Base-by-base conservation (phyloP, 257 asterid genomes). In the Fraxinus cuspidata region DNA sequence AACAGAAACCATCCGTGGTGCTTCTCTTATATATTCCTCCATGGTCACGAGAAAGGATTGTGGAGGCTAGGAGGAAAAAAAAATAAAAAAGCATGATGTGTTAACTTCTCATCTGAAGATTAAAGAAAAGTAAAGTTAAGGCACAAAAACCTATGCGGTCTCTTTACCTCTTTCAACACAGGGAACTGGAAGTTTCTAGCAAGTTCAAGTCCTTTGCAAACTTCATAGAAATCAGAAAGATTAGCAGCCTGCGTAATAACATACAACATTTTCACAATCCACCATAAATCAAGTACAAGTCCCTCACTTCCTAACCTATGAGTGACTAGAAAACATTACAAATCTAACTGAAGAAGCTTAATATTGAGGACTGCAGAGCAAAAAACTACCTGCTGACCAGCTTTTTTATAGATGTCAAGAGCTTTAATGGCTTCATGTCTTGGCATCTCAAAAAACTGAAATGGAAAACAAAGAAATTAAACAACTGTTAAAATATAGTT, bases 361-460 rank as follows among this genome's bases (percentile, higher is more conserved):
- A 68, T 38, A 56, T 40, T 35, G 72, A 78, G 65, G 47, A 34
- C 40, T 15, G 29, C 31, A 44, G 74, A 56, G 77, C 60, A 77
- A 76, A 76, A 81, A 34, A 72, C 65, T 74, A 96, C 99, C 99
- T 93, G 99, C 90, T 92, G 97, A 74, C 99, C 98, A 82, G 99
- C 99, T 86, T 94, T 88, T 86, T 86, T 96, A 82, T 96, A 96
- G 78, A 93, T 91, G 80, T 92, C 99, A 40, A 92, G 96, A 82
- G 99, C 97, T 79, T 92, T 90, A 28, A 93, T 85, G 65, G 99
- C 99, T 88, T 96, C 99, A 83, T 96, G 99, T 83, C 96, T 90
- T 65, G 97, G 96, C 99, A 96, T 96, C 94, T 96, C 99, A 83
- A 96, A 96, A 88, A 96, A 96, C 99, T 93, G 94, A 83, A 88